phyloP scores from a whole-genome alignment of 768 basidiomycete genomes.

The Tulasnella sp. region DNA sequence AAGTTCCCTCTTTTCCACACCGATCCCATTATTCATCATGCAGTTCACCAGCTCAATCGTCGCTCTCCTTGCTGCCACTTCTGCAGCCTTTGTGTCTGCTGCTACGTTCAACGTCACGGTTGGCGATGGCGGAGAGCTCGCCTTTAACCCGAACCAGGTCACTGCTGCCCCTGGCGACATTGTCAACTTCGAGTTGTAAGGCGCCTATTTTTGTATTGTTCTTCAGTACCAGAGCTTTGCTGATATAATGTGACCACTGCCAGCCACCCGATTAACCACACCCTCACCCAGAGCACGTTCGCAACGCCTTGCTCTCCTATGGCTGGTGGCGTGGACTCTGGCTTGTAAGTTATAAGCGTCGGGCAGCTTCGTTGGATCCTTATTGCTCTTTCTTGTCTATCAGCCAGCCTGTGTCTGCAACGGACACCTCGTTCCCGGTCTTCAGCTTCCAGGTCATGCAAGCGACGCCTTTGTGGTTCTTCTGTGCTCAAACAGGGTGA shows the following conservation, averaged over 20 bases:
- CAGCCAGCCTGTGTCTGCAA: constrained; percentile 15
- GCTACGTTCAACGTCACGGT: constrained; percentile 13
- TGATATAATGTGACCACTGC: not conserved
- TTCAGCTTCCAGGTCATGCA: constrained; percentile 12
- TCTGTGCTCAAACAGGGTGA: constrained; percentile 14
- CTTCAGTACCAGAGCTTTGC: no score
- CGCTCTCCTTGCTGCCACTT: not conserved
- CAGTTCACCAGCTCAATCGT: not conserved
- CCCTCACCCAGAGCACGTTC: constrained; percentile 42
- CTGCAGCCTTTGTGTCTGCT: not conserved
- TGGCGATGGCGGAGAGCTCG: constrained; percentile 25
- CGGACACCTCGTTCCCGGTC: constrained; percentile 13
- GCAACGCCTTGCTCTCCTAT: constrained; percentile 10
- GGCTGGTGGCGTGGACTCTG: constrained; percentile 15
- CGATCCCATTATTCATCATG: constrained; percentile 4
- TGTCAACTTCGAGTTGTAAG: constrained; percentile 39
- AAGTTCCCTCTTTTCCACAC: not conserved
- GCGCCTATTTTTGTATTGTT: no score
- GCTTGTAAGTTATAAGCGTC: not conserved
- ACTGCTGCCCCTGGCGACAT: constrained; percentile 35
- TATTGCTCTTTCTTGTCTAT: not conserved
- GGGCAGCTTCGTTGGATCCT: not conserved
- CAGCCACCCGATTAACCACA: constrained; percentile 16
- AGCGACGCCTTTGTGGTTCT: constrained; percentile 15
- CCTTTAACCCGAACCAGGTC: constrained; percentile 36